Evolutionary conservation across 2,329 filamentous ascomycete genomes (phyloP).

Genomic region (Paraphaeosphaeria minitans): DNA sequence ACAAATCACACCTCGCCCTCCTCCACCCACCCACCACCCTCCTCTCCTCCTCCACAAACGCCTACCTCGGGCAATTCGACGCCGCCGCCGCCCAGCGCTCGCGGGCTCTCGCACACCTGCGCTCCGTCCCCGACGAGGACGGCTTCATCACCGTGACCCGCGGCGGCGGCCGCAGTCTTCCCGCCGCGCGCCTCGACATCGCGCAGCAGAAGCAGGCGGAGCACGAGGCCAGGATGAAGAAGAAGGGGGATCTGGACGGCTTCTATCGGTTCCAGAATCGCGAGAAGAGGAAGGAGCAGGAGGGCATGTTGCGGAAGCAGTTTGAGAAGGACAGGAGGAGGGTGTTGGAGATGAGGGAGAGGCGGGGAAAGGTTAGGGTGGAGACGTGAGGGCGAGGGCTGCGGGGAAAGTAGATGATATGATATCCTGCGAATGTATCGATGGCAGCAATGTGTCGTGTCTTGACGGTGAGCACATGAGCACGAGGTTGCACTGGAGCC

Average conservation of each 20-base stretch:
- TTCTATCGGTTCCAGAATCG: constrained; percentile 86
- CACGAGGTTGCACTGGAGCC: no score
- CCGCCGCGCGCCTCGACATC: constrained; percentile 70
- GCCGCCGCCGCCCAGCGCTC: constrained; percentile 58
- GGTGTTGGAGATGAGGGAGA: constrained; percentile 71
- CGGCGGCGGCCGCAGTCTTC: constrained; percentile 70
- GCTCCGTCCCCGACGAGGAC: constrained; percentile 87
- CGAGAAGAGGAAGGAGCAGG: constrained; percentile 77
- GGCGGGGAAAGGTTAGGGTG: constrained; percentile 51
- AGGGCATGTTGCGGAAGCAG: constrained; percentile 68
- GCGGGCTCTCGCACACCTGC: constrained; percentile 64
- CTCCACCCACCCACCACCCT: constrained; percentile 70
- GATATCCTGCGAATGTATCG: constrained; percentile 11
- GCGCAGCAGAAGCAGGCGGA: constrained; percentile 59
- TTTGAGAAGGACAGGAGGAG: constrained; percentile 80
- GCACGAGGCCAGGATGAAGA: constrained; percentile 62
- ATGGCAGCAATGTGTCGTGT: no score
- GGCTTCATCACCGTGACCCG: constrained; percentile 92
- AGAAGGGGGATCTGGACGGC: constrained; percentile 62
- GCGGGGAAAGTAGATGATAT: constrained; percentile 6
- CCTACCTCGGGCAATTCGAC: constrained; percentile 81
- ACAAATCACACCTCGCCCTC: constrained; percentile 69
- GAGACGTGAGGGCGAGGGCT: constrained; percentile 16
- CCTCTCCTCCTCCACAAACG: constrained; percentile 77
- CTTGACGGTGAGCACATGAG: no score